These are phyloP conservation scores for Cytidiella melzeri DNA, from an alignment of 768 basidiomycete species.

Conservation along the genomic window DNA sequence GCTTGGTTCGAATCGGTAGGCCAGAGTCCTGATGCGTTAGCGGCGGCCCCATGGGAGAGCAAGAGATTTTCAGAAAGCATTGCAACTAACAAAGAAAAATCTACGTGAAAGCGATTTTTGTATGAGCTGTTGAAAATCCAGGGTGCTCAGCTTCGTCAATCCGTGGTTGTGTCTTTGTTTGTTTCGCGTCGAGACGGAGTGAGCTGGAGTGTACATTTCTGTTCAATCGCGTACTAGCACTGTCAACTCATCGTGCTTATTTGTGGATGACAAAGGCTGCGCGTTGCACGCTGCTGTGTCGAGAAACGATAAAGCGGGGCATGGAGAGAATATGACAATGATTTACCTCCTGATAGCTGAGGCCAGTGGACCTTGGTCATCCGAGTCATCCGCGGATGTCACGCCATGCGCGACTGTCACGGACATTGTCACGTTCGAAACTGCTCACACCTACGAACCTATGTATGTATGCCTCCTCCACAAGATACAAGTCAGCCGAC, in stretches of 20 bases:
- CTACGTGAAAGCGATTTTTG: no score
- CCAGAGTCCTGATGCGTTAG: no score
- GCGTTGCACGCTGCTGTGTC: not conserved
- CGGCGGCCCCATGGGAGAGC: no score
- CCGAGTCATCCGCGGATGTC: no score
- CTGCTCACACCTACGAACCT: no score
- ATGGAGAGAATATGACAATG: not conserved
- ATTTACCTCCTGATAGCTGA: not conserved
- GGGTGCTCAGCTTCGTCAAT: not conserved
- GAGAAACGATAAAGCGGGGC: not conserved
- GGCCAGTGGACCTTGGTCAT: no score
- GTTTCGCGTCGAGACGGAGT: not conserved
- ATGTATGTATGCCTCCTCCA: no score
- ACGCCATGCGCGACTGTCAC: no score
- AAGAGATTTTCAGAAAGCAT: not conserved
- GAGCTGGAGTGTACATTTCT: not conserved
- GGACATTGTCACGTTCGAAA: no score
- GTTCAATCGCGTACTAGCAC: no score
- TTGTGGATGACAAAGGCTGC: not conserved
- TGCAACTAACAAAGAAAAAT: not conserved
- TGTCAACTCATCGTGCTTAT: not conserved
- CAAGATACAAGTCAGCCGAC: no score
- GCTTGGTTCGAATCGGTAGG: no score
- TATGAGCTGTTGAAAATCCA: not conserved
- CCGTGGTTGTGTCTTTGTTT: not conserved